Percentiles rank a stretch among this genome's conserved stretches.
Evolutionary conservation across 75 land plant species (phyloP).

Genomic region (Cunninghamia lanceolata): DNA sequence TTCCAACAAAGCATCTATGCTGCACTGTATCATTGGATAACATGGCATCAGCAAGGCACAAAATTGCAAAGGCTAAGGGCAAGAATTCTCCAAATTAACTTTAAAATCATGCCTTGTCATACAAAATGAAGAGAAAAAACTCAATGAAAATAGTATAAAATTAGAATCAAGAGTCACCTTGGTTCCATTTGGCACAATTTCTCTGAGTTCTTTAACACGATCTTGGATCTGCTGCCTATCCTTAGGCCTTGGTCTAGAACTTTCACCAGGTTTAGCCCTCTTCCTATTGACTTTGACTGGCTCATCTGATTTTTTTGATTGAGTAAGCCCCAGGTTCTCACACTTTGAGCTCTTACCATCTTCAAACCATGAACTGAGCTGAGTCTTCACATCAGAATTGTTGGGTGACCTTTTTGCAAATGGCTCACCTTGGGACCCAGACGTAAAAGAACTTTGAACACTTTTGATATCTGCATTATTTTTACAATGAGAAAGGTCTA

Average conservation of each 20-base stretch:
- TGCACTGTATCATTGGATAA: slow-evolving; percentile 54
- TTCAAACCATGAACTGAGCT: slow-evolving; percentile 51
- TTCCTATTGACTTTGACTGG: slow-evolving; percentile 46
- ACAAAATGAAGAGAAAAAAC: not conserved
- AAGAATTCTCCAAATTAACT: slow-evolving; percentile 11
- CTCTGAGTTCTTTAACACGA: slow-evolving; percentile 77
- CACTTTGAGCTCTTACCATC: slow-evolving; percentile 27
- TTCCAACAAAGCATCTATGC: slow-evolving; percentile 86
- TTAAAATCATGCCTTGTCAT: not conserved
- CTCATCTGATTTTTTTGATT: slow-evolving; percentile 44
- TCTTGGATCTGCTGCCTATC: slow-evolving; percentile 97
- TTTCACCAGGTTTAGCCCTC: slow-evolving; percentile 80
- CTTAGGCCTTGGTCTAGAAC: slow-evolving; percentile 81
- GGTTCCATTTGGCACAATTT: slow-evolving; percentile 85
- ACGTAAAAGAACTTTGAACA: slow-evolving; percentile 15
- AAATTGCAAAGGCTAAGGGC: slow-evolving; percentile 12
- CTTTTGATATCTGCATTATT: slow-evolving; percentile 10
- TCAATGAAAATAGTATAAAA: not conserved
- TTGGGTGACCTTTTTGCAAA: slow-evolving; percentile 21
- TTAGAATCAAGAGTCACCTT: slow-evolving; percentile 41
- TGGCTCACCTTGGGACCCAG: slow-evolving; percentile 18
- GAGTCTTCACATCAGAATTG: slow-evolving; percentile 28
- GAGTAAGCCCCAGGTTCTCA: slow-evolving; percentile 30
- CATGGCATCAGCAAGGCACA: slow-evolving; percentile 10
- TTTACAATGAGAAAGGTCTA: slow-evolving; percentile 13